Base-by-base conservation (phyloP, 2,329 filamentous ascomycete genomes). In the Apiospora sp. region DNA sequence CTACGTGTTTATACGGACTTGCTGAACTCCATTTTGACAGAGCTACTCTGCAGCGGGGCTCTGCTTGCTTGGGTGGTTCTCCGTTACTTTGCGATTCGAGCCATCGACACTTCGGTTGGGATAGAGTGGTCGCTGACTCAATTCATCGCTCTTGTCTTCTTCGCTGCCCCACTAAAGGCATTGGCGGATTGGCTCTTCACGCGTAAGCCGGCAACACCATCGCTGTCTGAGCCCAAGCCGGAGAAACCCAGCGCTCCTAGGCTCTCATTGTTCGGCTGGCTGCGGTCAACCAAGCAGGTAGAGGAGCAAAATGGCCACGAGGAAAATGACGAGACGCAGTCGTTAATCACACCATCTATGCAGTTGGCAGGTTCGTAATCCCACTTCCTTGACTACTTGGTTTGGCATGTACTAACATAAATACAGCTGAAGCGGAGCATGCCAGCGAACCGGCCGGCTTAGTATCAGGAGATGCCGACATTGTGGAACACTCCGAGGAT, bases 1-100 rank as follows among this genome's bases (percentile, higher is more conserved):
- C 72, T 79, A 27, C 76, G 77, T 22, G 48, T 78, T 19, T 77
- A 79, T 43, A 74, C 72, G 58, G 77, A 79, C 64, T 46, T 78
- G 3, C 34, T 78, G 24, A 77, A 75, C 41, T 79, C 77, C 12
- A 72, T 77, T 34, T 30, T 76, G 30, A 73, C 74, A n/a, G 72
- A 77, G 58, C 71, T 77, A 24, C 48, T 75, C 24, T 77, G 75
- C 70, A 69, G 72, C 22, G 54, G 72, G 22, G 74, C 73, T 10
- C 72, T 75, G 14, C 72, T 77, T 24, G 71, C 74, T 22, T 78
- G 77, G 77, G 71, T 78, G 4, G 64, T 61, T 27, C 48, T 78
- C 22, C 74, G 77, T 48, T 77, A 75, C 67, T 48, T 77, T 44
- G 73, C 76, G 43, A 70, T 76, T 16, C 41, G 76, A 14, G 71